Percentiles rank a stretch among this genome's conserved stretches.
These are phyloP conservation scores for Leccinum aurantiacum DNA, from an alignment of 768 basidiomycete genomes.

Conservation along the genomic window DNA sequence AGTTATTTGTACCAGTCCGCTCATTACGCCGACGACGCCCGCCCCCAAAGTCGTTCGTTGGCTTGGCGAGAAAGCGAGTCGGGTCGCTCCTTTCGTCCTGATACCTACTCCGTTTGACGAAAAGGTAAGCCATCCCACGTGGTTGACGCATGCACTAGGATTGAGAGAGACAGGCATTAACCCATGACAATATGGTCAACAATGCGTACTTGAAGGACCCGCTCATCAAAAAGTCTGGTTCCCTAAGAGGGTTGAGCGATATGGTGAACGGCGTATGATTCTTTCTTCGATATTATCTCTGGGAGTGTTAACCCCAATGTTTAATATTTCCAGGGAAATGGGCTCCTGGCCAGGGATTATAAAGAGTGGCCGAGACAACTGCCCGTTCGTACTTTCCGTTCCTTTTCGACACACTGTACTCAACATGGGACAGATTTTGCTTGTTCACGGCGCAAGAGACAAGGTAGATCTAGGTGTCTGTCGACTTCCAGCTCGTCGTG, in stretches of 20 bases:
- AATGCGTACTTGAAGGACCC: constrained; percentile 62
- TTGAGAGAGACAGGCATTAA: constrained; percentile 46
- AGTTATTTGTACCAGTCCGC: constrained; percentile 65
- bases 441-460: constrained; percentile 65
- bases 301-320: constrained; percentile 1
- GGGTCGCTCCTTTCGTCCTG: constrained; percentile 48
- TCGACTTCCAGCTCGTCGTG: not conserved
- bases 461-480: constrained; percentile 35
- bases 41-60: constrained; percentile 51
- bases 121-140: constrained; percentile 39
- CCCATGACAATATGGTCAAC: constrained; percentile 52
- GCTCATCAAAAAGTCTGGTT: constrained; percentile 52
- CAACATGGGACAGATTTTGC: constrained; percentile 45
- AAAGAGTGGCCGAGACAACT: constrained; percentile 60
- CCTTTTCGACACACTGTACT: constrained; percentile 6
- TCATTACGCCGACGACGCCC: constrained; percentile 62
- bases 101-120: constrained; percentile 53
- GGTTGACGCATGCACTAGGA: not conserved
- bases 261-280: constrained; percentile 57
- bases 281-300: not conserved
- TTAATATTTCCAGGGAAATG: constrained; percentile 53
- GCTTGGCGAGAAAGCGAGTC: constrained; percentile 50
- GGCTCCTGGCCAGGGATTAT: constrained; percentile 45
- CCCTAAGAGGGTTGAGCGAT: constrained; percentile 55
- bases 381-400: constrained; percentile 46